Evolutionary conservation across 2,329 filamentous ascomycete genomes (phyloP), one percentile per base, ranked within the genome.

Genomic region (Stachybotrys chartarum): DNA sequence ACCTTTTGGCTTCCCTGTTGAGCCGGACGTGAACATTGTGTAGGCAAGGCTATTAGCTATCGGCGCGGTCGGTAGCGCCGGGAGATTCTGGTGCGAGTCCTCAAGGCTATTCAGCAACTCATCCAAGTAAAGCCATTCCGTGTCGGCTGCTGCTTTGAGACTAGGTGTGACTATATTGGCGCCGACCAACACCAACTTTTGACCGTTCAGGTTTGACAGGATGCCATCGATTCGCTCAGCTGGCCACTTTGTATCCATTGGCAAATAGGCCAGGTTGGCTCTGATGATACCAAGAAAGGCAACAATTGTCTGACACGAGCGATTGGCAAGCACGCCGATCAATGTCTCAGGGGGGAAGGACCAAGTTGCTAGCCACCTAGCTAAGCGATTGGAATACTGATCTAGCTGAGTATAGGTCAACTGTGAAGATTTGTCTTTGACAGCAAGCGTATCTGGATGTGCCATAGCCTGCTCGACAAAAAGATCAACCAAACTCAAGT

Each of bases 261-360:
- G 65, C 4, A 67, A 47, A 48, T 67, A 67, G 1, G 65, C 65
- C 14, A 64, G 17, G 31, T 57, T 59, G 3, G 65, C 62, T 46
- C 65, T 66, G 5, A 67, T 52, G 50, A 66, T 59, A n/a, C 63
- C 63, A 1, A 66, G n/a, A 42, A 59, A 58, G 1, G 63, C 59
- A 11, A 62, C 50, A 16, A 64, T 56, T 14, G 63, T 60, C 52
- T 60, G 45, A 10, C 59, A 63, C 3, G 58, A 61, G 3, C 65
- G 54, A 1, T n/a, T 18, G 1, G 63, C 57, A 4, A 60, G 50
- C 6, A 66, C 63, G 2, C 55, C 56, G 1, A 66, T 55, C 7
- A 66, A 48, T 0, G 57, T 58, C 18, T 62, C 63, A 17, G 58
- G 8, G 1, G 54, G 46, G 16, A 44, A 30, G 7, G 49, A 39